Evolutionary conservation across 2,329 filamentous ascomycete genomes (phyloP).

Genomic region (Colletotrichum cordylinicola): DNA sequence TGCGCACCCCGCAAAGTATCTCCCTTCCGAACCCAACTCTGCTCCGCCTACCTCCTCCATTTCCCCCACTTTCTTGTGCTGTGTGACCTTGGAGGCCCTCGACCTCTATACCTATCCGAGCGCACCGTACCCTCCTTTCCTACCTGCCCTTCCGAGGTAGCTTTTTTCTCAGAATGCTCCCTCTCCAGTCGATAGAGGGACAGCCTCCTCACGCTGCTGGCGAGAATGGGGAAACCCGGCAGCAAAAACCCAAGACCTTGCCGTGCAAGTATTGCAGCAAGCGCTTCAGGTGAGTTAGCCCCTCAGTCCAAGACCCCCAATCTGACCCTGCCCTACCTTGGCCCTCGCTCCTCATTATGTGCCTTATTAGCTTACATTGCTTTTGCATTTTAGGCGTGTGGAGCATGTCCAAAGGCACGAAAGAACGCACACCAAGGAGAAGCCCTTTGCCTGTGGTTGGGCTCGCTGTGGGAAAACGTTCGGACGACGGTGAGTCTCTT

Average conservation of each 20-base stretch:
- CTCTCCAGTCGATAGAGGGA: slow-evolving; percentile 58
- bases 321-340: slow-evolving; percentile 18
- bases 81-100: slow-evolving; percentile 36
- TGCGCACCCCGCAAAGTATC: slow-evolving; percentile 19
- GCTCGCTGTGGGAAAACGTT: slow-evolving; percentile 67
- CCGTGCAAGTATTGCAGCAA: slow-evolving; percentile 70
- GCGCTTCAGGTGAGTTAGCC: slow-evolving; percentile 60
- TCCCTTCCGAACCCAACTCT: slow-evolving; percentile 10
- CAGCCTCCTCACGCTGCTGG: slow-evolving; percentile 40
- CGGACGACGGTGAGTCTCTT: slow-evolving; percentile 60
- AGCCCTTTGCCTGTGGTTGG: slow-evolving; percentile 66
- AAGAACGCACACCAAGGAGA: slow-evolving; percentile 70
- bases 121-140: slow-evolving; percentile 27
- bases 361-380: slow-evolving; percentile 46
- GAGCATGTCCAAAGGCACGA: slow-evolving; percentile 70
- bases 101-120: slow-evolving; percentile 15
- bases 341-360: slow-evolving; percentile 11
- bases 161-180: slow-evolving; percentile 50
- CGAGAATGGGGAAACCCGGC: slow-evolving; percentile 56
- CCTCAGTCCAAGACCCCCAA: slow-evolving; percentile 16
- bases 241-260: slow-evolving; percentile 66
- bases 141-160: neutral
- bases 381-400: slow-evolving; percentile 56
- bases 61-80: slow-evolving; percentile 34
- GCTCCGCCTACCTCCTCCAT: slow-evolving; percentile 20